Conservation (phyloP, 2,329 filamentous ascomycete species). For the Phialocephala subalpina region DNA sequence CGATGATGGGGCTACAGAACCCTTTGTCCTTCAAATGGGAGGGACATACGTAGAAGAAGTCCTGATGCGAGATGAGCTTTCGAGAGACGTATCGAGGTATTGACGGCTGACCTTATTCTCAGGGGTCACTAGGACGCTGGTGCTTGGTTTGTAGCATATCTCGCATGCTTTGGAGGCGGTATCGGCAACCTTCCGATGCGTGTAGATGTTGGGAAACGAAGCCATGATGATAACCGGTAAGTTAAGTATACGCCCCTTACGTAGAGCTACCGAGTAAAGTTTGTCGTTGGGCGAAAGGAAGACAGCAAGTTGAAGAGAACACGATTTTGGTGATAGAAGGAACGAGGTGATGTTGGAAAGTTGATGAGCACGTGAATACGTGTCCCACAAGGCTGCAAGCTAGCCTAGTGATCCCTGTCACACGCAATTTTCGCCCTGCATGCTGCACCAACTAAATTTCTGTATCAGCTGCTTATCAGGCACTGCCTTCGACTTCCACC, state of each 20-base stretch:
- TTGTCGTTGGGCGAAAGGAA: neutral
- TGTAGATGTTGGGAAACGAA: slow-evolving; percentile 79
- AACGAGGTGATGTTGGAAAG: slow-evolving; percentile 12
- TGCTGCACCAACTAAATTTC: slow-evolving; percentile 22
- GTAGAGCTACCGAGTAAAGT: neutral
- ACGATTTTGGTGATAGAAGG: neutral
- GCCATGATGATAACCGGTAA: slow-evolving; percentile 32
- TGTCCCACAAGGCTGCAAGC: neutral
- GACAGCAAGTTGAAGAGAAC: neutral
- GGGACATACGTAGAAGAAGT: slow-evolving; percentile 92
- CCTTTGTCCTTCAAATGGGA: slow-evolving; percentile 82
- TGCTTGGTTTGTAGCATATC: slow-evolving; percentile 89
- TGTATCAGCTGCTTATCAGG: slow-evolving; percentile 21
- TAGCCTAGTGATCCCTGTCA: slow-evolving; percentile 19
- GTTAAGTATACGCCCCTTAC: neutral
- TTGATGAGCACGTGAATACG: neutral
- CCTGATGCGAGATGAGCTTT: slow-evolving; percentile 51
- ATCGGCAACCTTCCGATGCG: slow-evolving; percentile 87
- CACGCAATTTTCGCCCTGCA: slow-evolving; percentile 13
- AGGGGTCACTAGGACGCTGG: slow-evolving; percentile 86
- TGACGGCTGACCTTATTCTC: slow-evolving; percentile 78
- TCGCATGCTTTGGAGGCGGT: slow-evolving; percentile 84
- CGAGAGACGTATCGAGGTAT: neutral
- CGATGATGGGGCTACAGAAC: slow-evolving; percentile 80
- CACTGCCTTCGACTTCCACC: neutral